These are phyloP conservation scores for Cyclospora cayetanensis DNA, from an alignment of 169 alveolate species.

Conservation along the genomic window DNA sequence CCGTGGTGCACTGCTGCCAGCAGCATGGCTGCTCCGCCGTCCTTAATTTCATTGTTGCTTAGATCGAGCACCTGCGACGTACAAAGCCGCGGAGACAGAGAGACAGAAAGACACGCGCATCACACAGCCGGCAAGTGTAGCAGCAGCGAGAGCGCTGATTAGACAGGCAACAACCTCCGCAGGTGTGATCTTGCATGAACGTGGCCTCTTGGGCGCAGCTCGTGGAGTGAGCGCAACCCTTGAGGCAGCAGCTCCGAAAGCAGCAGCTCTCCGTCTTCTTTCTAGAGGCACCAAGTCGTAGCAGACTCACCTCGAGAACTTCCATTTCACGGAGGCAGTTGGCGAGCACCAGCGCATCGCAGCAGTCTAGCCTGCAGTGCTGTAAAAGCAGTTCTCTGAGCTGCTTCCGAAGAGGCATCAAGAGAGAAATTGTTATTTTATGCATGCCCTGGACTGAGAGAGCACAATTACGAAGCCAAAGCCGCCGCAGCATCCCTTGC, in stretches of 20 bases:
- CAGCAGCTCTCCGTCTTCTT: too few relatives aligned
- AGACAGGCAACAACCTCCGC: background rate
- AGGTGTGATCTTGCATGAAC: background rate
- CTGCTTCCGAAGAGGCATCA: slow-evolving; percentile 54
- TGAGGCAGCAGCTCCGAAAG: background rate
- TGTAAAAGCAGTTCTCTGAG: slow-evolving; percentile 47
- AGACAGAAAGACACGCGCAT: background rate
- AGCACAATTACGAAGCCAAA: slow-evolving; percentile 26
- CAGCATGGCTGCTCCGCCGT: slow-evolving; percentile 8
- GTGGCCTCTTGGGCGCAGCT: background rate
- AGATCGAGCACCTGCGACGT: slow-evolving; percentile 25
- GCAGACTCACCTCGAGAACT: background rate
- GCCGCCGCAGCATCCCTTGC: slow-evolving; percentile 21
- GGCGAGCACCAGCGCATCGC: slow-evolving; percentile 48
- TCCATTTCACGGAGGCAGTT: slow-evolving; percentile 16
- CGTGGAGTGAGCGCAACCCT: background rate
- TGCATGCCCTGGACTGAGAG: slow-evolving; percentile 32
- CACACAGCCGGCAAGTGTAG: background rate
- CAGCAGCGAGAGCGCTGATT: slow-evolving; percentile 16
- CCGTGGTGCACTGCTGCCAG: slow-evolving; percentile 13
- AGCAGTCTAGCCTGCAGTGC: slow-evolving; percentile 39
- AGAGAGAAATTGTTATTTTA: background rate
- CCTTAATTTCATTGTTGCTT: slow-evolving; percentile 8
- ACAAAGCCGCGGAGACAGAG: slow-evolving; percentile 26
- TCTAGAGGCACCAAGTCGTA: too few relatives aligned